Conservation (phyloP, 345 rosid genomes). For the Populus alba region DNA sequence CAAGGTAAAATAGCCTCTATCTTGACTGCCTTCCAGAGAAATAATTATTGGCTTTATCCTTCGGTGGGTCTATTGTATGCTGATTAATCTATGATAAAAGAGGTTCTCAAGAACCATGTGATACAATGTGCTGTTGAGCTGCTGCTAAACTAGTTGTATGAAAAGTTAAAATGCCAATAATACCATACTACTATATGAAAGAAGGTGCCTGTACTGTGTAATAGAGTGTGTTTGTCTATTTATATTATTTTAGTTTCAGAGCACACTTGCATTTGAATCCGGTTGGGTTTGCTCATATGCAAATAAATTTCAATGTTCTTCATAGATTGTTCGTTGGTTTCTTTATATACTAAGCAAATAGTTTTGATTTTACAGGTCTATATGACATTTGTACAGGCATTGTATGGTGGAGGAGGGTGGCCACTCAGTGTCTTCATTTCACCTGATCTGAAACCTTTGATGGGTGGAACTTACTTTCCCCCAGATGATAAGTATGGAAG, state of each 20-base stretch:
- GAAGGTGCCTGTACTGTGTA: neutral
- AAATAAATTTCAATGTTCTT: neutral
- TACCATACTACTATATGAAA: too few species aligned
- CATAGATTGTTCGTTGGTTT: neutral
- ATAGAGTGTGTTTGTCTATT: neutral
- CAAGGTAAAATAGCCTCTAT: conserved; percentile 49
- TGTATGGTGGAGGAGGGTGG: conserved; percentile 95
- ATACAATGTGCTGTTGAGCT: too few species aligned
- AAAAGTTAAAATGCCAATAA: too few species aligned
- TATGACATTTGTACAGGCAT: conserved; percentile 90
- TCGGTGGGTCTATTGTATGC: neutral
- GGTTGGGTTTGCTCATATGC: neutral
- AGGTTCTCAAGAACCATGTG: too few species aligned
- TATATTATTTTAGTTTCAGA: neutral
- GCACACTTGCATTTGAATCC: neutral
- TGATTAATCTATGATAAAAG: too few species aligned
- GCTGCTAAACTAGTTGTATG: too few species aligned
- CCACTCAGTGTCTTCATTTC: conserved; percentile 86
- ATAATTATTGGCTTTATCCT: neutral
- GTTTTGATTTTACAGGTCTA: conserved; percentile 56
- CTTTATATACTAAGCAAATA: neutral
- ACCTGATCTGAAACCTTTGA: conserved; percentile 87
- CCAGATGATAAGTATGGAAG: conserved; percentile 84
- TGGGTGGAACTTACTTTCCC: conserved; percentile 98
- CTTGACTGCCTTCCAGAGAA: neutral